Conservation (phyloP, 805 yeast species). For the Ogataea philodendri region DNA sequence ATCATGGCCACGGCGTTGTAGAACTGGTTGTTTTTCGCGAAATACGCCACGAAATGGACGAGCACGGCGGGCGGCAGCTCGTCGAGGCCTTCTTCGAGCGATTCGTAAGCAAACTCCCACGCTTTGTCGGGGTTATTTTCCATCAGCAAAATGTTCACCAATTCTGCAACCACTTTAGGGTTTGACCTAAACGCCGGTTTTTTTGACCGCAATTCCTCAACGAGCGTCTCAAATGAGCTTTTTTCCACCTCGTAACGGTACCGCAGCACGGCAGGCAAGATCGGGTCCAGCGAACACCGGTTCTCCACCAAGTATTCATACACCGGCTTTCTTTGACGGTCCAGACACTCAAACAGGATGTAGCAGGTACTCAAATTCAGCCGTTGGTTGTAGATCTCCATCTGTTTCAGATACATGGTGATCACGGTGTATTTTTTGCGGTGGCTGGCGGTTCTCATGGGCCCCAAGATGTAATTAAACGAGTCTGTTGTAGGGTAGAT, state of each 20-base stretch:
- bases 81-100: constrained; percentile 1
- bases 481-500: constrained; percentile 19
- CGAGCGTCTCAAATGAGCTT: constrained; percentile 7
- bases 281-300: constrained; percentile 13
- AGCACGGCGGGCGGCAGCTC: constrained; percentile 11
- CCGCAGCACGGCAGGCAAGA: constrained; percentile 13
- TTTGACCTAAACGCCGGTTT: constrained; percentile 1
- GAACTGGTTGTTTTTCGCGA: constrained; percentile 15
- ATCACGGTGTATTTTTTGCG: constrained; percentile 12
- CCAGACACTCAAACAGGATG: constrained; percentile 17
- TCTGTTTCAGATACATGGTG: constrained; percentile 18
- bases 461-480: constrained; percentile 18
- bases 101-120: constrained; percentile 11
- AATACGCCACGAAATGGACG: constrained; percentile 18
- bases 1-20: constrained; percentile 25
- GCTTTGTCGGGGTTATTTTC: constrained; percentile 17
- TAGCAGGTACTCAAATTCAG: constrained; percentile 27
- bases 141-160: constrained; percentile 12
- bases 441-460: constrained; percentile 13
- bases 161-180: constrained; percentile 10
- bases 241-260: constrained; percentile 6
- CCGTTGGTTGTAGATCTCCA: constrained; percentile 11
- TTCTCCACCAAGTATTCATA: constrained; percentile 12
- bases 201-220: constrained; percentile 1
- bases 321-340: constrained; percentile 10